These are phyloP conservation scores for Domatiomyces globalis DNA, from an alignment of 2,329 filamentous ascomycete genomes.

Conservation along the genomic window DNA sequence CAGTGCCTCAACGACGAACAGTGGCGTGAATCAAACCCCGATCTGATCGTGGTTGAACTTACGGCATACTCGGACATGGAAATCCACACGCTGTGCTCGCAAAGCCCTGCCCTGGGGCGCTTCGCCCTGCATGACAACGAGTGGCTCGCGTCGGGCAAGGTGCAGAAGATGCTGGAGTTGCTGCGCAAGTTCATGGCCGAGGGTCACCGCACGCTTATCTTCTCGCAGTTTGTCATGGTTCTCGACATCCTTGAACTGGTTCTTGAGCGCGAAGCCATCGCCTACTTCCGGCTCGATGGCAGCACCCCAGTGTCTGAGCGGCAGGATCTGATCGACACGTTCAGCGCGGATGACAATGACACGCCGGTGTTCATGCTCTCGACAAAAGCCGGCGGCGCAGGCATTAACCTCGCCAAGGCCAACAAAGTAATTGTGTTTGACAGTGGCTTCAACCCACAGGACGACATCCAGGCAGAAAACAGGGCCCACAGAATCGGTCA, in stretches of 20 bases:
- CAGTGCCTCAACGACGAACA: constrained; percentile 58
- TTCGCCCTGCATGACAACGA: constrained; percentile 46
- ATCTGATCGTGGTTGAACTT: constrained; percentile 42
- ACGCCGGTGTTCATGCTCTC: constrained; percentile 89
- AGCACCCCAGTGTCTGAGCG: constrained; percentile 67
- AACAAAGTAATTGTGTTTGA: constrained; percentile 99
- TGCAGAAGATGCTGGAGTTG: constrained; percentile 64
- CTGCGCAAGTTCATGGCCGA: constrained; percentile 59
- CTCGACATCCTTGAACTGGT: constrained; percentile 82
- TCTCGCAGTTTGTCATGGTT: constrained; percentile 84
- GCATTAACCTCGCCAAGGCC: constrained; percentile 86
- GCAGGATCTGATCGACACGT: constrained; percentile 77
- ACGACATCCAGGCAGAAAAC: constrained; percentile 97
- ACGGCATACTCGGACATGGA: constrained; percentile 46
- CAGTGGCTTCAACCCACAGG: constrained; percentile 92
- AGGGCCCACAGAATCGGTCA: constrained; percentile 90
- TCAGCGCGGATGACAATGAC: constrained; percentile 51
- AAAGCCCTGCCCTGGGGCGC: constrained; percentile 38
- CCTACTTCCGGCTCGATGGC: constrained; percentile 77
- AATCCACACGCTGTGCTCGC: constrained; percentile 43
- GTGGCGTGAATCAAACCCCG: constrained; percentile 36
- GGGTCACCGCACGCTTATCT: constrained; percentile 77
- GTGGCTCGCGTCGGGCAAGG: constrained; percentile 69
- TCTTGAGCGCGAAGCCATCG: constrained; percentile 55
- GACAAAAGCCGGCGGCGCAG: constrained; percentile 88